These are phyloP conservation scores for Paecilomyces dactylethromorphus DNA, from an alignment of 2,329 filamentous ascomycete species.

Conservation along the genomic window DNA sequence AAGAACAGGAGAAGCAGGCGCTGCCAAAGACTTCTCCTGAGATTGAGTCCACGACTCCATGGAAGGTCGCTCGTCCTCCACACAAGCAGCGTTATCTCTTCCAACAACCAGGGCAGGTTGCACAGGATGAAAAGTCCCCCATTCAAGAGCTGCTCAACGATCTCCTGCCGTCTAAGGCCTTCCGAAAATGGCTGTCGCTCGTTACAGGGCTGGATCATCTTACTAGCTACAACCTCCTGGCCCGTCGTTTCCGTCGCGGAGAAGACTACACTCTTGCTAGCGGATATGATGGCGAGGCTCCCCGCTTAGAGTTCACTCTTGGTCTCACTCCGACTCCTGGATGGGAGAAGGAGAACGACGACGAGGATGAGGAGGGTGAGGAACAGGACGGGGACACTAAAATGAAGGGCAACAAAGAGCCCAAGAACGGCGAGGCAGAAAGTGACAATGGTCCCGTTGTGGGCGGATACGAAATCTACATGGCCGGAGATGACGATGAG, in stretches of 20 bases:
- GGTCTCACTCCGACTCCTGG: constrained; percentile 77
- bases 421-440: constrained; percentile 27
- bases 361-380: constrained; percentile 42
- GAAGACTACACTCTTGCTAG: constrained; percentile 91
- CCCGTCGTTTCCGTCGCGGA: constrained; percentile 78
- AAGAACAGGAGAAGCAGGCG: constrained; percentile 53
- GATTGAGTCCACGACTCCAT: constrained; percentile 55
- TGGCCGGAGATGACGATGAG: constrained; percentile 69
- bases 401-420: constrained; percentile 4
- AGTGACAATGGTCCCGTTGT: constrained; percentile 32
- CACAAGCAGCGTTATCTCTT: constrained; percentile 95
- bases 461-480: constrained; percentile 66
- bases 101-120: constrained; percentile 46
- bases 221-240: constrained; percentile 69
- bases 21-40: constrained; percentile 39
- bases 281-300: constrained; percentile 62
- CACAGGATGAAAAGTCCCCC: constrained; percentile 36
- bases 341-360: constrained; percentile 68
- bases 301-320: constrained; percentile 80
- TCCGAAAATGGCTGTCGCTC: constrained; percentile 82
- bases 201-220: constrained; percentile 65
- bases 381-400: constrained; percentile 15
- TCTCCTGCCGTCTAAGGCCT: constrained; percentile 76
- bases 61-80: constrained; percentile 76
- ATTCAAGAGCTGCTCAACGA: constrained; percentile 74